A percentile compares a stretch with the other conserved stretches of the same genome.
These are phyloP conservation scores for Maudiozyma turicensis DNA, from an alignment of 805 yeast species.

Conservation along the genomic window DNA sequence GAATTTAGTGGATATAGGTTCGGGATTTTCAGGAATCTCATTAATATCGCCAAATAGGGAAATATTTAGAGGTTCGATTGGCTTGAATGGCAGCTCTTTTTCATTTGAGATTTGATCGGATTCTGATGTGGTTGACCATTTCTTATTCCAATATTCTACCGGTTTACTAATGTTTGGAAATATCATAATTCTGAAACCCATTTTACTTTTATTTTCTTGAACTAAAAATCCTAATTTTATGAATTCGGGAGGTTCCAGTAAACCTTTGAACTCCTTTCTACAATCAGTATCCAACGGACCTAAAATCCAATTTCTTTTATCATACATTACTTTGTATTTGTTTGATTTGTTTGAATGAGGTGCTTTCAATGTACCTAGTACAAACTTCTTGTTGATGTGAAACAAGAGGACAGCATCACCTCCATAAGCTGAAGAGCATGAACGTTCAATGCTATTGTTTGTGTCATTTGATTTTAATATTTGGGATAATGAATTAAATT, in stretches of 20 bases:
- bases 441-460: neutral
- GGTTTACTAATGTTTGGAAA: slow-evolving; percentile 3
- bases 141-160: slow-evolving; percentile 3
- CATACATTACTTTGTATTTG: neutral
- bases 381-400: slow-evolving; percentile 19
- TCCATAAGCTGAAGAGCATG: neutral
- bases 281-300: slow-evolving; percentile 6
- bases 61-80: slow-evolving; percentile 1
- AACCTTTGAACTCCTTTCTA: neutral
- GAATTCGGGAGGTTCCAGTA: slow-evolving; percentile 3
- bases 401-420: slow-evolving; percentile 10
- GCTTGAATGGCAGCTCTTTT: neutral
- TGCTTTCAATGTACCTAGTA: slow-evolving; percentile 5
- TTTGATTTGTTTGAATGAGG: neutral
- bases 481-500: neutral
- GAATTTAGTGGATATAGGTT: slow-evolving; percentile 2
- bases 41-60: slow-evolving; percentile 1
- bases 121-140: slow-evolving; percentile 1
- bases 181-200: slow-evolving; percentile 8
- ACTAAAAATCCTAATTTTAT: neutral
- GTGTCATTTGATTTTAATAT: neutral
- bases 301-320: slow-evolving; percentile 2
- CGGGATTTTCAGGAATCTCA: neutral
- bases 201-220: neutral
- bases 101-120: neutral